Evolutionary conservation across 371 early-diverging fungal species (phyloP), one percentile per base, ranked within the genome.

Genomic region (Aphelidium insulamus): DNA sequence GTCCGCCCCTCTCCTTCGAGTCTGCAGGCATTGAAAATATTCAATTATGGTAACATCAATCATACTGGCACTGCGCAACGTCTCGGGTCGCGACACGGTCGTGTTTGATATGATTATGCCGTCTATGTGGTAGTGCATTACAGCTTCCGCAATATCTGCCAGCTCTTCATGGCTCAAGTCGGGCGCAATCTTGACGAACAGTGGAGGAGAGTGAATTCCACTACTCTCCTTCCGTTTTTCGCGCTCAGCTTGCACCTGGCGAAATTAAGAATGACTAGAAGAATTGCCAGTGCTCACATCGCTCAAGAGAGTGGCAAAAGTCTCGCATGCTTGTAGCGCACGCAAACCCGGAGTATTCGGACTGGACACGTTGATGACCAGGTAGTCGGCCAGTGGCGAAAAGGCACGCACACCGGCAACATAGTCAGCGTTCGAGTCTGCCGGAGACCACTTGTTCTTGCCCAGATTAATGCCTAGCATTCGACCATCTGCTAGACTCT

Each of bases 91-190:
- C 12, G 59, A 46, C 27, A 66, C 58, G 19, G 82, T 82, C 11
- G 85, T 84, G 62, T 84, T 84, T 36, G 69, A 55, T 22, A 80
- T 60, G 38, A 84, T 78, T 30, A 82, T 62, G 32, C 80, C 85
- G 46, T 82, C 81, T 23, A 82, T 53, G 8, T 64, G 52, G 34
- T 56, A 56, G 12, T 65, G 52, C 29, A 59, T 21, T 3, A 69
- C 71, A 2, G 69, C 68, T 29, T 57, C 56, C 0, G 82, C 70
- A 36, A 84, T 67, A 34, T 77, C 67, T 21, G 58, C 41, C 15
- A 78, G 48, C 48, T 84, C 78, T 22, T 56, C 60, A 29, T 52
- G 55, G 17, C 50, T 46, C 40, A 77, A 48, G 52, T 84, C 85
- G 4, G 83, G 83, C 5, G 79, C 74, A 38, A 84, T 73, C 57